Base-by-base conservation (phyloP, 345 rosid genomes). In the Aegle marmelos region DNA sequence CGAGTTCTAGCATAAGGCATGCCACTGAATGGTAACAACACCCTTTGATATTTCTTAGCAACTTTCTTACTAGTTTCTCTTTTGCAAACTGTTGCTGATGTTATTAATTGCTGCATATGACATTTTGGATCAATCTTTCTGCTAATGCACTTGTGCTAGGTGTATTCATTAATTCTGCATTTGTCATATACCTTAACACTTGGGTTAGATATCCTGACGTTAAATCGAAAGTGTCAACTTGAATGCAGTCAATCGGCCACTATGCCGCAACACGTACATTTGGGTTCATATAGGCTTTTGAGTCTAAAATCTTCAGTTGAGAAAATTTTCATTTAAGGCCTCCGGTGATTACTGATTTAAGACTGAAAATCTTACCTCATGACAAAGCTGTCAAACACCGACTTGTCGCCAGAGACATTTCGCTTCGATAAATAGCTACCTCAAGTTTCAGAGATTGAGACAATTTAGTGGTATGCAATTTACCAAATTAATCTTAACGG, bases 11-110 rank as follows among this genome's bases (percentile, higher is more conserved):
- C 57, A 92, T 94, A 77, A 90, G 98, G 80, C 98, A 96, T 84
- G 94, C 98, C 76, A 86, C 98, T 70, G 99, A 94, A 90, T 96
- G 99, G 98, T 96, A 90, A 81, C 16, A 90, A 81, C 16, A 21
- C 9, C 28, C 9, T 48, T 21, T 31, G 17, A 53, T 27, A 45
- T 70, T 31, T 60, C 72, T 48, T 57, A 28, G 53, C 62, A 30
- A 48, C 33, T 56, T 19, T 53, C 74, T 53, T 16, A 21, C 58
- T 45, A 45, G 69, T 31, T 69, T 19, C 22, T 24, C 27, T 9
- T 19, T 68, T 79, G 27, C 33, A 24, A 36, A 45, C 61, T 62
- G 36, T 17, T 77, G 67, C 33, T 69, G 50, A 80, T 58, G 41
- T 30, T 65, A 19, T 48, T 36, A 33, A 10, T 25, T 30, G 24